Evolutionary conservation across 2,329 filamentous ascomycete genomes (phyloP), one percentile per base, ranked within the genome.

Genomic region (Hymenotorrendiella dingleyae): DNA sequence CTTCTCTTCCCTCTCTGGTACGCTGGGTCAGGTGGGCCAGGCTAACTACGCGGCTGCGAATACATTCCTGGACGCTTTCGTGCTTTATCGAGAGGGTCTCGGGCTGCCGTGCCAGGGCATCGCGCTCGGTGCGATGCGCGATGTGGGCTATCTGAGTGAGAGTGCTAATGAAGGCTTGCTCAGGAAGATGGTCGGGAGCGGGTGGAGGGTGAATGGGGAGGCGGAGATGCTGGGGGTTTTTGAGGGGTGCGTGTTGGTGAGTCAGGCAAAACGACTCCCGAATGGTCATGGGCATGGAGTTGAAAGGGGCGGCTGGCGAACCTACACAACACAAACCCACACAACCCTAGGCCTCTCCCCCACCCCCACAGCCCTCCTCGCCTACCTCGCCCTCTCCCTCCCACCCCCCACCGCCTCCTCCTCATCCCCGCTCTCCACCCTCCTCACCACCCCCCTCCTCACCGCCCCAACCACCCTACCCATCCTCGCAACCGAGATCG

Each of bases 21-120:
- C 24, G 5, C 16, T 38, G 1, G 36, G 36, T 1, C 17, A 38
- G n/a, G 11, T 17, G 11, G 36, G 36, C 3, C 36, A 38, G 28
- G 36, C 36, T 10, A 38, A 38, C 20, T 67, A 67, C 36, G 56
- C 58, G 7, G 55, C 61, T 1, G 64, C 49, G 1, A 63, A 64
- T 33, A 56, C 55, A 0, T 67, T 59, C 33, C 54, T 58, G 19
- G 57, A 65, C 33, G 50, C 54, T 1, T 45, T 61, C 4, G 50
- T 52, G 6, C 36, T 44, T 5, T 47, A 54, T 19, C 51, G 56
- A 1, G 26, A 50, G 11, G 26, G 36, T 1, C 28, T 30, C 6
- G 54, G 54, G 12, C 44, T 55, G 28, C 40, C 46, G 1, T 53
- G 49, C 2, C 32, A 45, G 0, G 40, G 47, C 2, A 40, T 62